A percentile compares a stretch with the other conserved stretches of the same genome.
Conservation (phyloP, 495 filamentous ascomycete species). For the Amniculicola lignicola region DNA sequence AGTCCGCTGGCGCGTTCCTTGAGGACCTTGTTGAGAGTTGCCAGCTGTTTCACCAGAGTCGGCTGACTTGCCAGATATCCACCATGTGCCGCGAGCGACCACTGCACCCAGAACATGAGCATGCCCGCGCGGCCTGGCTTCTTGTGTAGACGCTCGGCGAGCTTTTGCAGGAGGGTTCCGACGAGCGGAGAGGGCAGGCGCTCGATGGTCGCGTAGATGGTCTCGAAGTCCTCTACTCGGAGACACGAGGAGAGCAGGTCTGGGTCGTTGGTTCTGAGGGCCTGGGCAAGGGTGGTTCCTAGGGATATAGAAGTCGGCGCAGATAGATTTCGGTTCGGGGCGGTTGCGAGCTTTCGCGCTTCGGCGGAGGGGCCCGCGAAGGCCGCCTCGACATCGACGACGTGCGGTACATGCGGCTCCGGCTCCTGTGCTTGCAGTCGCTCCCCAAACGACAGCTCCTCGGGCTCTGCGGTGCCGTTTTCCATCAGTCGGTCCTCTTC, state of each 20-base stretch:
- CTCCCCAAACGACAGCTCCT: conserved; percentile 83
- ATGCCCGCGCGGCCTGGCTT: conserved; percentile 83
- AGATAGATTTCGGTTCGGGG: conserved; percentile 22
- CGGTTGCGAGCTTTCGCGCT: conserved; percentile 41
- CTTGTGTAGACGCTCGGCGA: conserved; percentile 82
- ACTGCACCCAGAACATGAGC: conserved; percentile 95
- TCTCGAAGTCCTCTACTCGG: conserved; percentile 66
- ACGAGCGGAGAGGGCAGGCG: conserved; percentile 82
- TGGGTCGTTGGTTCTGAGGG: conserved; percentile 84
- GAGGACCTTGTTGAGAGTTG: conserved; percentile 75
- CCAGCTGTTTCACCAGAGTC: conserved; percentile 70
- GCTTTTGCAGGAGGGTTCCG: conserved; percentile 68
- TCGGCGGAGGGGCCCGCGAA: conserved; percentile 47
- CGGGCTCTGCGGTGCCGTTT: conserved; percentile 33
- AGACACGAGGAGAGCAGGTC: conserved; percentile 89
- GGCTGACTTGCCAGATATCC: conserved; percentile 82
- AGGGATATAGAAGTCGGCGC: conserved; percentile 72
- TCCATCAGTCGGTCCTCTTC: conserved; percentile 49
- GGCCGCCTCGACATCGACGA: conserved; percentile 69
- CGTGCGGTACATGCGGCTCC: conserved; percentile 45
- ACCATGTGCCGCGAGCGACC: conserved; percentile 91
- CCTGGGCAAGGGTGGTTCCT: conserved; percentile 84
- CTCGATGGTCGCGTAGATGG: conserved; percentile 82
- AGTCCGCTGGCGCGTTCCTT: conserved; percentile 79
- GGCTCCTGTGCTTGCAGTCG: conserved; percentile 66